phyloP scores from a whole-genome alignment of 345 rosid genomes.

The Cardamine resedifolia region DNA sequence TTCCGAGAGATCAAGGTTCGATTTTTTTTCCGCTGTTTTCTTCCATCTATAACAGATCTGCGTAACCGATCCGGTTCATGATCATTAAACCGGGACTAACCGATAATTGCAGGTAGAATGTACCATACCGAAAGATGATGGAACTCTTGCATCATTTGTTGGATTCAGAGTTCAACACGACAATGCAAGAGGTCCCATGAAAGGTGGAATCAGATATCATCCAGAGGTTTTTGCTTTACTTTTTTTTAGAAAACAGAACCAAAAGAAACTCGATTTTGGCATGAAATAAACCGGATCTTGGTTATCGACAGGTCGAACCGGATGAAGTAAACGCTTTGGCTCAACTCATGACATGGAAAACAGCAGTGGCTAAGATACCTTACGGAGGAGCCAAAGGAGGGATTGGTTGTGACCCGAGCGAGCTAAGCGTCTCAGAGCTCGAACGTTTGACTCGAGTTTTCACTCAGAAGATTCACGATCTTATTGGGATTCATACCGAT shows the following conservation, averaged over 20 bases:
- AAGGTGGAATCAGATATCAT: constrained; percentile 98
- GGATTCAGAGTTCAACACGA: constrained; percentile 97
- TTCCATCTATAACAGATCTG: neutral
- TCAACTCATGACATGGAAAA: constrained; percentile 99
- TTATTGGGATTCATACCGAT: constrained; percentile 83
- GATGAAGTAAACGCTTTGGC: constrained; percentile 97
- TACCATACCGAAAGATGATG: constrained; percentile 91
- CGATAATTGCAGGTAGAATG: constrained; percentile 72
- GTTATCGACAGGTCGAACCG: constrained; percentile 68
- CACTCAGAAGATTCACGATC: constrained; percentile 94
- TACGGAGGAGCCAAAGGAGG: constrained; percentile 99
- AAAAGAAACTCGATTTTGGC: neutral
- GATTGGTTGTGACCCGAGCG: constrained; percentile 78
- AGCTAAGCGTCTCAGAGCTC: constrained; percentile 65
- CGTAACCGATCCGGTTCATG: constrained; percentile 9
- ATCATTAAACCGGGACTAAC: constrained; percentile 9
- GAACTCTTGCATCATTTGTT: constrained; percentile 81
- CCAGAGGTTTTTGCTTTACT: constrained; percentile 69
- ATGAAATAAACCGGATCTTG: neutral
- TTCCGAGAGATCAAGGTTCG: constrained; percentile 88
- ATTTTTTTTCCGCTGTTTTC: neutral
- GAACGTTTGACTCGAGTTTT: constrained; percentile 92
- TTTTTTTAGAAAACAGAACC: neutral
- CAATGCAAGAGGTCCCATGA: constrained; percentile 99
- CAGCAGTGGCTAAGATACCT: constrained; percentile 94